Base-by-base conservation (phyloP, 495 filamentous ascomycete species). In the Aspergillus leporis region DNA sequence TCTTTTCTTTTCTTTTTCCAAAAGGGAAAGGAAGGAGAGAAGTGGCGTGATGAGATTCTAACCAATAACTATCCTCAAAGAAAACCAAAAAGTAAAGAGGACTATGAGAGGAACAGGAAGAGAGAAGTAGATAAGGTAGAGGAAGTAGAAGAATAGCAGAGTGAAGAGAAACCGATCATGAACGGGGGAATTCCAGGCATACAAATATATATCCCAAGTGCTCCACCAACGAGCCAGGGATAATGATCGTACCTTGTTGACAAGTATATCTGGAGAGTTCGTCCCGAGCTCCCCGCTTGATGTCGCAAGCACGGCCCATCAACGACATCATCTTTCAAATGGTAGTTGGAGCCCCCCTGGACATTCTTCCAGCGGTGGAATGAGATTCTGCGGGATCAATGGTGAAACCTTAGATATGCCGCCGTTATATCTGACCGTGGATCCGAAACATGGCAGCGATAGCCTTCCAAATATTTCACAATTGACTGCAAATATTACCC, bases 1-100 rank as follows among this genome's bases (percentile, higher is more conserved):
- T 47, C 59, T 53, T 53, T 36, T 57, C 51, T 31, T 45, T 31
- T 47, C 30, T 23, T n/a, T n/a, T n/a, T n/a, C n/a, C n/a, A n/a
- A n/a, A n/a, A n/a, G n/a, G n/a, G n/a, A n/a, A n/a, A n/a, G 53
- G 30, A 52, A 45, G 55, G 28, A 61, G 51, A 51, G 55, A n/a
- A 51, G 12, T 43, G 51, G 25, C 6, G 25, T 28, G 25, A 28
- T 28, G 25, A 28, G 25, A 28, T 28, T 28, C 6, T 28, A 6
- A 3, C 25, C 6, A 28, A 28, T 3, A 6, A 3, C 25, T 28
- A 28, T 28, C 25, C 25, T 28, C 25, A 28, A 28, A 28, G 6
- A 28, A 6, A 28, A 28, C 25, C 25, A 28, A 28, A 28, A 28
- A 28, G 6, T 3, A 28, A 6, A 28, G 6, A 28, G 25, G 6